These are phyloP conservation scores for Candida glucosophila DNA, from an alignment of 1,139 yeast species.

Conservation along the genomic window DNA sequence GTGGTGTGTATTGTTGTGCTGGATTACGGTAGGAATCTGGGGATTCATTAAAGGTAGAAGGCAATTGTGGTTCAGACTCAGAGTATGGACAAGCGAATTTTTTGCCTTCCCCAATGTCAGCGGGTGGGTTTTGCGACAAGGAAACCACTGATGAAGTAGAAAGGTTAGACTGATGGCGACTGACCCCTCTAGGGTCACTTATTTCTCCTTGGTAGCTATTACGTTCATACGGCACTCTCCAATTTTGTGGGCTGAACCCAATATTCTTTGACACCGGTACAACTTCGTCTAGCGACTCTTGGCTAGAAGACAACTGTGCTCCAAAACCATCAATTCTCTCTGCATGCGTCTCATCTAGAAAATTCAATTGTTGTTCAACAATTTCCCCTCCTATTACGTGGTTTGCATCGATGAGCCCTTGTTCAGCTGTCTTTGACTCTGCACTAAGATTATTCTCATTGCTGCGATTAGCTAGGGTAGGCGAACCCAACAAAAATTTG, in stretches of 20 bases:
- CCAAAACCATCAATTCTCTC: constrained; percentile 1
- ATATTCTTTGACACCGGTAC: constrained; percentile 16
- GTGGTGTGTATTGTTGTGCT: too few species aligned
- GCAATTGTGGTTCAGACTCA: constrained; percentile 33
- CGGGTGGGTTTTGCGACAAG: constrained; percentile 12
- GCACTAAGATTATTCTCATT: too few species aligned
- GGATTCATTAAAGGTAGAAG: constrained; percentile 27
- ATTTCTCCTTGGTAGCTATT: constrained; percentile 3
- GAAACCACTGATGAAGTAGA: constrained; percentile 14
- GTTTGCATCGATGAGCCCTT: not conserved
- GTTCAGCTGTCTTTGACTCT: too few species aligned
- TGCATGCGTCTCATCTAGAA: not conserved
- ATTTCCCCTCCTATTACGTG: constrained; percentile 1
- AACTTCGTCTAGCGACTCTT: constrained; percentile 9
- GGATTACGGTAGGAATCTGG: constrained; percentile 16
- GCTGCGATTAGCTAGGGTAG: constrained; percentile 26
- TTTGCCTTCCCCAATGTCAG: too few species aligned
- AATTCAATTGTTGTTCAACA: not conserved
- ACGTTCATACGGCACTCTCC: too few species aligned
- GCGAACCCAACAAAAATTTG: constrained; percentile 38
- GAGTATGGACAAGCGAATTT: too few species aligned
- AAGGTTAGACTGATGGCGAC: constrained; percentile 12
- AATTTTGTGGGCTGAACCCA: too few species aligned
- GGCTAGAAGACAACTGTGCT: constrained; percentile 2
- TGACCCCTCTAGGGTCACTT: constrained; percentile 18